Base-by-base conservation (phyloP, 2,329 filamentous ascomycete species). In the Verticillium isaacii region DNA sequence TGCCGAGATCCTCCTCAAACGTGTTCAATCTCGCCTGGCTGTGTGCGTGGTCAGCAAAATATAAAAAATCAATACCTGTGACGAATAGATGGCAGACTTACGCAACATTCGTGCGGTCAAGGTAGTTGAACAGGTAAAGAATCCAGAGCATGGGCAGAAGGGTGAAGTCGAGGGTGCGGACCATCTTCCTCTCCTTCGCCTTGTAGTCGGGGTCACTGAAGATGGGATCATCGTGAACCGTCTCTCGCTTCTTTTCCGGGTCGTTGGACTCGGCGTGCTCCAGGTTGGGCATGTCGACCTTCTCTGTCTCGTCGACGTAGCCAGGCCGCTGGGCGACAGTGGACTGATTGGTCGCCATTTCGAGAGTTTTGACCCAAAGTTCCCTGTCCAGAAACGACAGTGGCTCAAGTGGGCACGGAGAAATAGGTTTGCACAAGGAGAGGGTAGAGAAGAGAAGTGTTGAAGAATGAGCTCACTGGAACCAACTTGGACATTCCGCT, bases 1-100 rank as follows among this genome's bases (percentile, higher is more conserved):
- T 84, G 1, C 71, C 71, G 0, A 87, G 72, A 61, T 86, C 84
- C 25, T 74, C 61, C 62, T 87, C 83, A 0, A 87, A 73, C 0
- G 78, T 78, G 0, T 82, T 82, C 36, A 85, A 76, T 3, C 84
- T 76, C 0, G 83, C 83, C 67, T 85, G 82, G 0, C 39, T 45
- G 8, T n/a, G n/a, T 5, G 8, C 11, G 15, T 12, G 36, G 36
- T 37, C 11, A 37, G 36, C 5, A n/a, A 45, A 45, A n/a, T 1
- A 9, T n/a, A 9, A 29, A 29, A 29, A 29, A 29, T n/a, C 15
- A 8, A 9, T 23, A 45, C 1, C n/a, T n/a, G 9, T n/a, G 39
- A 29, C 29, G 29, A 29, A 29, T 2, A 45, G n/a, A 8, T 15
- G 17, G 17, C 8, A 3, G 39, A n/a, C 39, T 56, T 15, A 19